These are phyloP conservation scores for Boletus subcaerulescens DNA, from an alignment of 768 basidiomycete genomes.

Conservation along the genomic window DNA sequence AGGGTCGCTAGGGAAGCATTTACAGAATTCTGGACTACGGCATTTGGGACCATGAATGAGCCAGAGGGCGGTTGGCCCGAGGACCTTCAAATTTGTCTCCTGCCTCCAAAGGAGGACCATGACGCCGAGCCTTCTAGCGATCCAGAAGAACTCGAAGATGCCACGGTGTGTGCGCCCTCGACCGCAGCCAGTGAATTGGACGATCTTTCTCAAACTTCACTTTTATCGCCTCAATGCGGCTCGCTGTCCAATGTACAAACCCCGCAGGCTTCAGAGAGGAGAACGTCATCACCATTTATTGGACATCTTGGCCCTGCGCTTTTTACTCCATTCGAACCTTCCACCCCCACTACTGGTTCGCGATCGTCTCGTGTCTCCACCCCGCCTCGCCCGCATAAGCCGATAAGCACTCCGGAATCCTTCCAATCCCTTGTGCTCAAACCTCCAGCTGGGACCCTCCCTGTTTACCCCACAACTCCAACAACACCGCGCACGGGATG, in stretches of 20 bases:
- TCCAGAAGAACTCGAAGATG: constrained; percentile 22
- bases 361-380: constrained; percentile 25
- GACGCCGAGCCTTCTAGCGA: constrained; percentile 26
- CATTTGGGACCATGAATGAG: constrained; percentile 39
- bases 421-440: constrained; percentile 31
- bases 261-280: not conserved
- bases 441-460: constrained; percentile 25
- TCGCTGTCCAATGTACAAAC: constrained; percentile 5
- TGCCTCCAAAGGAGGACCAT: not conserved
- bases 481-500: constrained; percentile 32
- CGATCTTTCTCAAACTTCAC: constrained; percentile 5
- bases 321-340: constrained; percentile 24
- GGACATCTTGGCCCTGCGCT: constrained; percentile 30
- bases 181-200: constrained; percentile 3
- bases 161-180: constrained; percentile 1
- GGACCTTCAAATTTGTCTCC: constrained; percentile 38
- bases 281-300: constrained; percentile 18
- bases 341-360: constrained; percentile 26
- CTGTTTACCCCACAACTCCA: constrained; percentile 27
- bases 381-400: constrained; percentile 39
- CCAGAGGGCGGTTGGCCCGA: constrained; percentile 56
- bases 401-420: constrained; percentile 28
- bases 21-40: constrained; percentile 56
- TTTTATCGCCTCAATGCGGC: constrained; percentile 6
- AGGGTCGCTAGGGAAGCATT: constrained; percentile 49